Evolutionary conservation across 371 early-diverging fungal genomes (phyloP).

Genomic region (Haplosporangium sp.): DNA sequence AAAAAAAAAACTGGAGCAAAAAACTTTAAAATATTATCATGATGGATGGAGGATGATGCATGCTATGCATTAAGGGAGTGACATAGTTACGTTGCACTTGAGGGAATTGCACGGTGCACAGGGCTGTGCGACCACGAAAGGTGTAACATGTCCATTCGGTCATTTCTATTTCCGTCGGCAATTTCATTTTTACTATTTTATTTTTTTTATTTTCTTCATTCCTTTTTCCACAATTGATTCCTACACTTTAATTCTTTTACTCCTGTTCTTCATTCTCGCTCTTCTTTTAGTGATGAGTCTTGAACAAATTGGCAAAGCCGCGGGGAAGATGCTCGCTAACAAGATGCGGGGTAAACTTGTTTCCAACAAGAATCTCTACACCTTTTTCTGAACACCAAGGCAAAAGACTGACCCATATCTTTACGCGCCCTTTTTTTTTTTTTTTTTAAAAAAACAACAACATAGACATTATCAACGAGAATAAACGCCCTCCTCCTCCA

Average conservation of each 20-base stretch:
- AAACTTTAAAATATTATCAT: background rate
- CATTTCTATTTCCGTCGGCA: too few relatives aligned
- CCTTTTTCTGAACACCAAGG: background rate
- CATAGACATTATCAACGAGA: slow-evolving; percentile 27
- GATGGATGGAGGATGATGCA: too few relatives aligned
- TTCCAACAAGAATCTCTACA: slow-evolving; percentile 2
- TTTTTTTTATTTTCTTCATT: too few relatives aligned
- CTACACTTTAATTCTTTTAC: slow-evolving; percentile 13
- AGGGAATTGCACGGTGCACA: too few relatives aligned
- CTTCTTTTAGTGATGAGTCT: slow-evolving; percentile 38
- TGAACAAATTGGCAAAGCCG: slow-evolving; percentile 41
- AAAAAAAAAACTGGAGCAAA: background rate
- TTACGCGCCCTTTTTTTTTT: background rate
- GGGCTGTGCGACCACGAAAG: too few relatives aligned
- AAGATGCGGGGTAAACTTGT: slow-evolving; percentile 32
- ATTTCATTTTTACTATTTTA: too few relatives aligned
- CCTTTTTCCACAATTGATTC: slow-evolving; percentile 15
- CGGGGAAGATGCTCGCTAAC: slow-evolving; percentile 36
- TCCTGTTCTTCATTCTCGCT: slow-evolving; percentile 23
- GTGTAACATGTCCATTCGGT: background rate
- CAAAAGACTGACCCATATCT: background rate
- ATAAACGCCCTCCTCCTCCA: slow-evolving; percentile 13
- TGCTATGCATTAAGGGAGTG: background rate
- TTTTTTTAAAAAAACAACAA: too few relatives aligned
- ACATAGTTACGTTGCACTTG: too few relatives aligned